These are phyloP conservation scores for Geotrichum klebahnii DNA, from an alignment of 1,139 yeast genomes.

Conservation along the genomic window DNA sequence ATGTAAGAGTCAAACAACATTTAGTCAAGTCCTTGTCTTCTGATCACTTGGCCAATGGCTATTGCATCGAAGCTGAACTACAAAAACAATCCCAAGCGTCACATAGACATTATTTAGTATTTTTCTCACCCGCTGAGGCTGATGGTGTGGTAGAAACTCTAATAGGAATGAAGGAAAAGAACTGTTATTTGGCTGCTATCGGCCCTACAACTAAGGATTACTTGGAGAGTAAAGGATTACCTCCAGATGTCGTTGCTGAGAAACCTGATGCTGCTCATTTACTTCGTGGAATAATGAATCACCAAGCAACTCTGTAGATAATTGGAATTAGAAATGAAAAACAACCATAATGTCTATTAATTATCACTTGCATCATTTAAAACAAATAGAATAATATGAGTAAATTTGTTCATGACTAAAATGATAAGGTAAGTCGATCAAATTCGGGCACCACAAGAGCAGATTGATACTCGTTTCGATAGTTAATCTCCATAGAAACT, in stretches of 20 bases:
- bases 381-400: not conserved
- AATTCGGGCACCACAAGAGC: constrained; percentile 70
- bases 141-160: constrained; percentile 49
- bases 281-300: constrained; percentile 38
- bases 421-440: constrained; percentile 48
- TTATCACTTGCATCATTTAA: not conserved
- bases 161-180: constrained; percentile 25
- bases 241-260: constrained; percentile 60
- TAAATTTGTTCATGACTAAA: constrained; percentile 4
- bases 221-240: constrained; percentile 49
- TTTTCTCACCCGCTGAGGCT: constrained; percentile 91
- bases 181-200: constrained; percentile 64
- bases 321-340: not conserved
- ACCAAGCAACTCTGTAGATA: constrained; percentile 2
- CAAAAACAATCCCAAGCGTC: not conserved
- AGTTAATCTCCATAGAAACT: constrained; percentile 55
- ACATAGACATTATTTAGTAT: constrained; percentile 45
- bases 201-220: constrained; percentile 89
- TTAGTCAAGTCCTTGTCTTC: constrained; percentile 13
- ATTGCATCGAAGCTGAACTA: not conserved
- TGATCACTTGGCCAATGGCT: constrained; percentile 46
- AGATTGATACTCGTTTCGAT: constrained; percentile 63
- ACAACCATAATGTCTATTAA: not conserved
- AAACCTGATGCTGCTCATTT: constrained; percentile 70
- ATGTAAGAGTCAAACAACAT: constrained; percentile 17